These are phyloP conservation scores for Geranium incanum DNA, from an alignment of 441 rosid species.

Conservation along the genomic window DNA sequence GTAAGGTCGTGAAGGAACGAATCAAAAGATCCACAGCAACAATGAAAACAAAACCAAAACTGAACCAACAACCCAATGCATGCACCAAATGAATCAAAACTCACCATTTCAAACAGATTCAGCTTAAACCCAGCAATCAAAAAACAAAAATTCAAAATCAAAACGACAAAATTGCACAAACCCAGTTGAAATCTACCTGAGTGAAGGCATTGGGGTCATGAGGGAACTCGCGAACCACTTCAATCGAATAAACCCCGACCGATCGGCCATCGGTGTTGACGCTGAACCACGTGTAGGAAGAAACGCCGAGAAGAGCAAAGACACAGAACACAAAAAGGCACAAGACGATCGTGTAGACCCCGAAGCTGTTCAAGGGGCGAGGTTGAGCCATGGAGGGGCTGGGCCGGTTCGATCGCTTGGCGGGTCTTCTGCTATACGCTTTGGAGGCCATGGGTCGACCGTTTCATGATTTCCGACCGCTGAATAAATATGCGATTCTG, in stretches of 20 bases:
- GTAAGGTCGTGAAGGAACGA: too few relatives aligned
- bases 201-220: constrained; percentile 87
- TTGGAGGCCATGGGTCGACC: constrained; percentile 22
- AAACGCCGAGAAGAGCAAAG: constrained; percentile 39
- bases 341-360: constrained; percentile 27
- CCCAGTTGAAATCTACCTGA: constrained; percentile 40
- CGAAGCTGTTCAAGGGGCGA: constrained; percentile 27
- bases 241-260: constrained; percentile 31
- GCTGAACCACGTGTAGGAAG: constrained; percentile 27
- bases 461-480: constrained; percentile 1
- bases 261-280: constrained; percentile 19
- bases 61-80: not conserved
- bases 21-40: not conserved
- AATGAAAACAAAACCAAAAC: not conserved
- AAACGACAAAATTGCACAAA: not conserved
- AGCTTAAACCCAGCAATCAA: not conserved
- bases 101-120: not conserved
- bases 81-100: not conserved
- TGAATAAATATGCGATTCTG: not conserved
- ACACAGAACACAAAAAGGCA: constrained; percentile 29
- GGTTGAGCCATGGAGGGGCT: constrained; percentile 24
- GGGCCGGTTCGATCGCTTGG: constrained; percentile 21
- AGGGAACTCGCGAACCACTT: constrained; percentile 68
- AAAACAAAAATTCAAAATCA: not conserved
- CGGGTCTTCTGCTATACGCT: constrained; percentile 23